Base-by-base conservation (phyloP, 169 alveolate species). In the Perkinsus chesapeaki region DNA sequence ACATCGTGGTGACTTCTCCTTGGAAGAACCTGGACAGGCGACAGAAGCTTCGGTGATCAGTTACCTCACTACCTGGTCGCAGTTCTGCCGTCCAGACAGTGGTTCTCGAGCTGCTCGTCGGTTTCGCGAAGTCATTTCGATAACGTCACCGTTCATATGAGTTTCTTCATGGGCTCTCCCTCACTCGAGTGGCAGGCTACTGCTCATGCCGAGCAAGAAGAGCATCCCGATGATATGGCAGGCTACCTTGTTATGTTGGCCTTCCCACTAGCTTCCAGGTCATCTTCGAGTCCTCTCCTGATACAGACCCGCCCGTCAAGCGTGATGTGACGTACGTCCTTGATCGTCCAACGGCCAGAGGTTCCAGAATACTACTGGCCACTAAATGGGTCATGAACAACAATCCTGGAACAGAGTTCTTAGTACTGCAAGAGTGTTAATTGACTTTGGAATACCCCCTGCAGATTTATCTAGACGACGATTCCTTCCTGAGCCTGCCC, bases 281-380 rank as follows among this genome's bases (percentile, higher is more conserved):
- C 23, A 16, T 43, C 60, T 43, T 43, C 60, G 60, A 43, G 23
- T 9, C 23, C 60, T 43, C 60, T 43, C 92, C 92, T 3, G 92
- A 91, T 23, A 9, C 39, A 3, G 92, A 91, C 36, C 92, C 92
- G 3, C 92, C 92, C 0, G 92, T 91, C 72, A 16, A 39, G 92
- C 92, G 92, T 38, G 92, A 91, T 60, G 92, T 91, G 39, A 91
- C 92, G 38, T 91, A 91, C 92, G 37, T 91, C 36, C 48, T 91
- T 20, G 92, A 91, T 9, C 47, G 92, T 3, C 92, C 92, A 36
- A 91, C 92, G 38, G 27, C 47, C 72, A 48, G 92, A 48, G 92
- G 72, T 10, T 91, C 39, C 60, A 39, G 92, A 39, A 47, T 91
- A 39, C 72, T 47, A 0, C 39, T 38, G 72, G 92, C 72, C 60